These are phyloP conservation scores for Pythium diclinum DNA, from an alignment of 352 stramenopile species.

Conservation along the genomic window DNA sequence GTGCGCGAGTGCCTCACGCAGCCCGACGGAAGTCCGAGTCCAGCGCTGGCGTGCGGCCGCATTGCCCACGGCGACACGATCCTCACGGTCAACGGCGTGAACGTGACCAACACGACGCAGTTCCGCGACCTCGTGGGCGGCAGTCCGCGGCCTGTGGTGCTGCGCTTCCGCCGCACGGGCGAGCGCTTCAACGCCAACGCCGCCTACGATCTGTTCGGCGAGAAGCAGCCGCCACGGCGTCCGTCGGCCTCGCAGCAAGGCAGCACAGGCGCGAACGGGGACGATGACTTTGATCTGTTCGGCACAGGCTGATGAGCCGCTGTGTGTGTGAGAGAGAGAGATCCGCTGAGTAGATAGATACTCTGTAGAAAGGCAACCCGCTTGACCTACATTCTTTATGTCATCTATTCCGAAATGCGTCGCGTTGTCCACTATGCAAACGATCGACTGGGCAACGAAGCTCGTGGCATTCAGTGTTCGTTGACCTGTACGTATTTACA, in stretches of 20 bases:
- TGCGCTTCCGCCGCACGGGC: slow-evolving; percentile 60
- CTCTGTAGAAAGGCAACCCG: too few relatives aligned
- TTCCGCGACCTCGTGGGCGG: slow-evolving; percentile 69
- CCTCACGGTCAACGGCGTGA: slow-evolving; percentile 65
- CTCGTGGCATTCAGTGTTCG: too few relatives aligned
- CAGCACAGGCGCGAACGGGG: not conserved
- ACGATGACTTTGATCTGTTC: slow-evolving; percentile 10
- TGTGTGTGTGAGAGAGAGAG: too few relatives aligned
- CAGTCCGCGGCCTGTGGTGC: slow-evolving; percentile 54
- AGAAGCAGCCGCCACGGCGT: slow-evolving; percentile 25
- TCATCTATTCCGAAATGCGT: too few relatives aligned
- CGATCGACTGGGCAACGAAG: too few relatives aligned
- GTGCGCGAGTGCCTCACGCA: slow-evolving; percentile 64
- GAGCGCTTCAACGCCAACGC: slow-evolving; percentile 34
- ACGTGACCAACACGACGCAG: slow-evolving; percentile 60
- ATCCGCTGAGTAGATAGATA: too few relatives aligned
- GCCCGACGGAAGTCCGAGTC: slow-evolving; percentile 38
- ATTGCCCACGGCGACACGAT: slow-evolving; percentile 69
- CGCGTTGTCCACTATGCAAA: too few relatives aligned
- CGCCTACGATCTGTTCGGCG: slow-evolving; percentile 72
- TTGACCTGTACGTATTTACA: too few relatives aligned
- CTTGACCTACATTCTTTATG: too few relatives aligned
- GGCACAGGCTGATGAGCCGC: not conserved
- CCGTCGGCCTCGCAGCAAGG: not conserved
- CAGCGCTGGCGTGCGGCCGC: slow-evolving; percentile 44